A percentile compares a stretch with the other conserved stretches of the same genome.
Evolutionary conservation across 257 asterid genomes (phyloP).

Genomic region (Scutellaria minor): DNA sequence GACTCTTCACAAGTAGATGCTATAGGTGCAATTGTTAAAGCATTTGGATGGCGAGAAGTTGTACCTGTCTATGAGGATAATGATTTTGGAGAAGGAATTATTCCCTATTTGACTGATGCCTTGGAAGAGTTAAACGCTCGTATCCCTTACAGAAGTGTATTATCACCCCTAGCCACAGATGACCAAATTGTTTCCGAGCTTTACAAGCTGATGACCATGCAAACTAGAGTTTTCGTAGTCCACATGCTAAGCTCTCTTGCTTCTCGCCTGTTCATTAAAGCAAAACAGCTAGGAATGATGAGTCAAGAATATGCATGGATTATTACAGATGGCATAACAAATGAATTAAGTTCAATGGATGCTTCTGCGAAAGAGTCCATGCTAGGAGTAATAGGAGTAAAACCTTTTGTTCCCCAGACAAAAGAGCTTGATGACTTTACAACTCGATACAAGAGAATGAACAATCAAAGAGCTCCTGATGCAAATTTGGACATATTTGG

Average conservation of each 20-base stretch:
- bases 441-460: slow-evolving; percentile 6
- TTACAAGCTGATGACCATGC: slow-evolving; percentile 49
- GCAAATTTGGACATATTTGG: slow-evolving; percentile 25
- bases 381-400: slow-evolving; percentile 36
- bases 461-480: not conserved
- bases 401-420: slow-evolving; percentile 28
- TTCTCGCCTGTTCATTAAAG: slow-evolving; percentile 39
- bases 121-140: slow-evolving; percentile 40
- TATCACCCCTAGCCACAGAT: slow-evolving; percentile 43
- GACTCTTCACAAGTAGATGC: slow-evolving; percentile 46
- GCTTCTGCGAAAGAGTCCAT: slow-evolving; percentile 27
- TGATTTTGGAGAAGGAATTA: slow-evolving; percentile 53
- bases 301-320: slow-evolving; percentile 41
- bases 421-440: slow-evolving; percentile 23
- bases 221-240: slow-evolving; percentile 51
- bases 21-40: slow-evolving; percentile 37
- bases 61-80: slow-evolving; percentile 39
- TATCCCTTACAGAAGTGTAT: slow-evolving; percentile 44
- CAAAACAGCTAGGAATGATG: slow-evolving; percentile 37
- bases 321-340: slow-evolving; percentile 36
- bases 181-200: slow-evolving; percentile 48
- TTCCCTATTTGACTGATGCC: slow-evolving; percentile 44
- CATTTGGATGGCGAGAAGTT: slow-evolving; percentile 50
- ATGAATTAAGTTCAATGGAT: slow-evolving; percentile 26
- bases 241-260: slow-evolving; percentile 44